Evolutionary conservation across 768 basidiomycete genomes (phyloP), one percentile per base, ranked within the genome.

Genomic region (Lentinula detonsa): DNA sequence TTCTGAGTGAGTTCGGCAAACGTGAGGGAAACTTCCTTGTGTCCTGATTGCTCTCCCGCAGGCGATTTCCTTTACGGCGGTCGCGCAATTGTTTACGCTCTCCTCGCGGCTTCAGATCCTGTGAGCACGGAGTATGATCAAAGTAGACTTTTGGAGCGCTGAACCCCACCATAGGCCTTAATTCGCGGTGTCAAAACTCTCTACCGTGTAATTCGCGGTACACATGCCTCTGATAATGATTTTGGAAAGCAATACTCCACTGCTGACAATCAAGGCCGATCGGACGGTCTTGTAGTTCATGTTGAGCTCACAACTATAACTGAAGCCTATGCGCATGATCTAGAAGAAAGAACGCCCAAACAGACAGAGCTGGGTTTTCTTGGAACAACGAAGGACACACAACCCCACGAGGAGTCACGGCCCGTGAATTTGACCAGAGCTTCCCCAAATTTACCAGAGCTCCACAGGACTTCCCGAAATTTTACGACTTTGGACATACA

Each of bases 21-120:
- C 6, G 15, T 23, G 13, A 6, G 13, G 40, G 34, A n/a, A 55
- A 18, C 15, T 18, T 57, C 43, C 18, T 15, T 39, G 31, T 35
- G 55, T 8, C 5, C 34, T 35, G 1, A 34, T 49, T 8, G 15
- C 13, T 2, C 31, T 15, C 15, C n/a, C 35, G 15, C 40, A 66
- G 63, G 65, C 39, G 65, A 66, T 48, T 64, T 66, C 18, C 42
- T 66, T 7, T 66, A 66, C 35, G 65, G 65, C 16, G 65, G 65
- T 4, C 63, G 65, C 21, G 59, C 65, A 31, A 54, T 66, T 21
- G 46, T 64, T 1, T 66, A 66, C 31, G 65, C 65, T 0, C 40
- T 60, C 13, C 59, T 66, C 6, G 65, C 62, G 15, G 63, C 63
- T 16, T 60, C 65, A 31, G 65, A 66, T 60, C 65, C 65, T 33